Base-by-base conservation (phyloP, 2,329 filamentous ascomycete species). In the Neoarthrinium moseri region DNA sequence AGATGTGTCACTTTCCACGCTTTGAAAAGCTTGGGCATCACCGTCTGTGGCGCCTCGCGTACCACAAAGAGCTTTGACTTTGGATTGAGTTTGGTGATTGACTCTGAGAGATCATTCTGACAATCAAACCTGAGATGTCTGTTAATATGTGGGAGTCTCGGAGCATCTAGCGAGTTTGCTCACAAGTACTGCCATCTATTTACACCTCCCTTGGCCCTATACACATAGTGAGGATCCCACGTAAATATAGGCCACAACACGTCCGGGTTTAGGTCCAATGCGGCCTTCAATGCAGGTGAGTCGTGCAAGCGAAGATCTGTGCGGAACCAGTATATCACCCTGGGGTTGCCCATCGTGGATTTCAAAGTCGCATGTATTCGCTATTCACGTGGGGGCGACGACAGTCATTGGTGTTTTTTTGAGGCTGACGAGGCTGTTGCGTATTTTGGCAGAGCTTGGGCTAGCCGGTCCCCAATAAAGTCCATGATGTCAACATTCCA, bases 221-320 rank as follows among this genome's bases (percentile, higher is more conserved):
- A 90, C 21, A 91, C 85, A 60, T 91, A 91, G 61, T 91, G 85
- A 46, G 86, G 86, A 60, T 90, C 87, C 85, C 86, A 91, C 2
- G 84, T 89, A 75, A 87, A 91, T 36, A 91, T 78, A 1, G 86
- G 87, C 71, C 85, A 91, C 21, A 91, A 69, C 17, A 77, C 80
- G 43, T 78, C 77, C 2, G 87, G 85, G 1, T 86, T 73, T 6
- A 91, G 72, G 47, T 86, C 83, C 6, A 91, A 66, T 1, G 87
- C 87, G 2, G 86, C 85, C 61, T 83, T 77, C 21, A 91, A 70
- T 1, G 86, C 86, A 7, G 86, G 86, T 1, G 85, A 89, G 63
- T 91, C 87, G 65, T 91, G 86, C 3, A 91, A 77, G 17, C 87
- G 82, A 10, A 91, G 72, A 60, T 91, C 87, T 5, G 87, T 91